Evolutionary conservation across 2,329 filamentous ascomycete species (phyloP), one percentile per base, ranked within the genome.

Genomic region (Dactylellina parvicollis): DNA sequence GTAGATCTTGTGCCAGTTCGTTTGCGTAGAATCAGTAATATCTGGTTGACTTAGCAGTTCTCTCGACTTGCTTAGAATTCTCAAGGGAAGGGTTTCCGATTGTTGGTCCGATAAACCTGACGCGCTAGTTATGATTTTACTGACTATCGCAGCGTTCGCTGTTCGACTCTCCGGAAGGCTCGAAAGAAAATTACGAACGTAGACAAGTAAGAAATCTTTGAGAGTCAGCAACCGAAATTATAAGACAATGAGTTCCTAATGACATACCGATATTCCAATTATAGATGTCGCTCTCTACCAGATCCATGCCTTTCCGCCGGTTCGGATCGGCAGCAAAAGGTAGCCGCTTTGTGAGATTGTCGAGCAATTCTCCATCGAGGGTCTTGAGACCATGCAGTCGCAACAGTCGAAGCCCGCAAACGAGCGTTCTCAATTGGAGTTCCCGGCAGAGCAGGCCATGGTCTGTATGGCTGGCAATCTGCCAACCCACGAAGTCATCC

Each of bases 1-100:
- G 55, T 74, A 74, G 12, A 74, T 67, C 18, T 69, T 69, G 47
- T 74, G 49, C 70, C 70, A 74, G 57, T 74, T 69, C 8, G 69
- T 73, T 50, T 73, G 70, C 14, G 50, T 42, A 30, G 62, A 69
- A 24, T 74, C 70, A 2, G 62, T 50, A 49, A 69, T 74, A 22
- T 74, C 62, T n/a, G 70, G 62, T 64, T 64, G 70, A n/a, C 30
- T 74, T 16, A 74, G 32, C 24, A 73, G 47, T 24, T 73, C 69
- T 50, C 60, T 66, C 32, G 69, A 73, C 38, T 73, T 73, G 54
- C 60, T 54, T 16, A 73, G 69, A 8, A 73, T 73, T 24, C 54
- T 65, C 28, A 73, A 44, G 1, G 69, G 60, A 16, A 73, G 42
- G 12, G n/a, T 46, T 42, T 73, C 60, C 26, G 60, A 26, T 55